Evolutionary conservation across 2,329 filamentous ascomycete species (phyloP).

Genomic region (Botrytis fragariae): DNA sequence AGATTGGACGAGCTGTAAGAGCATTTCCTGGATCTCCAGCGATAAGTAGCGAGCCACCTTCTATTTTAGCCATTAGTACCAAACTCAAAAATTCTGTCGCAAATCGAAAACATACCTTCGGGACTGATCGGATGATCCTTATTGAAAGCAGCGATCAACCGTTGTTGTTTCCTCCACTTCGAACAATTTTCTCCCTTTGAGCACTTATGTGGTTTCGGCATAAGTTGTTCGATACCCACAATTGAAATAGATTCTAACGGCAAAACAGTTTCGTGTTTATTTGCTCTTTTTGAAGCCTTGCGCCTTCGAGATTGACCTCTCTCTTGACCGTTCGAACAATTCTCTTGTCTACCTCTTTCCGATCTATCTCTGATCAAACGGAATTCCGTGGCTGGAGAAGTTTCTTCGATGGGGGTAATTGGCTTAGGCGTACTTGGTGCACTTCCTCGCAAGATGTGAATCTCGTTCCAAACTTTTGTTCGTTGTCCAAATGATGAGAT

Average conservation of each 20-base stretch:
- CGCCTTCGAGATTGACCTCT: slow-evolving; percentile 24
- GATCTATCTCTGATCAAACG: slow-evolving; percentile 28
- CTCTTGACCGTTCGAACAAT: slow-evolving; percentile 34
- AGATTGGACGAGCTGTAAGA: slow-evolving; percentile 65
- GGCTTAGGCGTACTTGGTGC: slow-evolving; percentile 51
- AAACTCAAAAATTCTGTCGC: neutral
- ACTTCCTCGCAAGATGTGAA: slow-evolving; percentile 64
- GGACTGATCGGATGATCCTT: slow-evolving; percentile 67
- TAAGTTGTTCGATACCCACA: slow-evolving; percentile 84
- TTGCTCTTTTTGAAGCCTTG: slow-evolving; percentile 33
- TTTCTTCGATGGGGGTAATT: slow-evolving; percentile 60
- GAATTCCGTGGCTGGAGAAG: slow-evolving; percentile 40
- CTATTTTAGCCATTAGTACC: neutral
- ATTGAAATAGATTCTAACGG: slow-evolving; percentile 85
- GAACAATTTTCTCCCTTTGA: slow-evolving; percentile 82
- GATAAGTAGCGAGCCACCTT: slow-evolving; percentile 68
- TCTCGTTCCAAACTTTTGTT: slow-evolving; percentile 76
- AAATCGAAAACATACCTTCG: slow-evolving; percentile 31
- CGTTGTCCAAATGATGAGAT: slow-evolving; percentile 80
- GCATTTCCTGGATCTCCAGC: slow-evolving; percentile 78
- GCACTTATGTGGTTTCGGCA: slow-evolving; percentile 81
- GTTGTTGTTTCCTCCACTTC: slow-evolving; percentile 79
- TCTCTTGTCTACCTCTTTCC: slow-evolving; percentile 23
- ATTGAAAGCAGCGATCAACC: slow-evolving; percentile 70
- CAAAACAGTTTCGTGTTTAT: slow-evolving; percentile 60